Conservation (phyloP, 2,329 filamentous ascomycete species). For the Venturia carpophila region DNA sequence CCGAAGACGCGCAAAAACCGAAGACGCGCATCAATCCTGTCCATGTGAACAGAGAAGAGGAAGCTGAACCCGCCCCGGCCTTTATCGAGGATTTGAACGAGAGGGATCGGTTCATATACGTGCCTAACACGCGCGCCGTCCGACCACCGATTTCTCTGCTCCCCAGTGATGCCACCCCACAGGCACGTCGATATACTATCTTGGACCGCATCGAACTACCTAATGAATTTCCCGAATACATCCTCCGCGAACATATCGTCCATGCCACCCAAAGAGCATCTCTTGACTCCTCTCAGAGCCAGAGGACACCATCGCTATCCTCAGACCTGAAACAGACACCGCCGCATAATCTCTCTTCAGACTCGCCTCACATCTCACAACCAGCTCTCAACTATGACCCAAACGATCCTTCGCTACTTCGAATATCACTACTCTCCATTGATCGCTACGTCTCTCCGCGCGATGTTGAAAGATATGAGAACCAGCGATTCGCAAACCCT, state of each 20-base stretch:
- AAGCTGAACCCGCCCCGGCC: not conserved
- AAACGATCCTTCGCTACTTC: slow-evolving; percentile 9
- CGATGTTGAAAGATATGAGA: slow-evolving; percentile 14
- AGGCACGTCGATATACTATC: slow-evolving; percentile 11
- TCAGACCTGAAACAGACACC: slow-evolving; percentile 5
- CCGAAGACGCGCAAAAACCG: not conserved
- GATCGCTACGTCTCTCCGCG: slow-evolving; percentile 11
- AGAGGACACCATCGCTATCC: not conserved
- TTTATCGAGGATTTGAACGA: slow-evolving; percentile 1
- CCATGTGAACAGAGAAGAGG: not conserved
- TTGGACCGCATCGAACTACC: slow-evolving; percentile 8
- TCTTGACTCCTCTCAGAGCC: not conserved
- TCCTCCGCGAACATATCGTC: slow-evolving; percentile 11
- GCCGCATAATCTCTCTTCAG: not conserved
- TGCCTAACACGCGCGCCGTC: slow-evolving; percentile 2
- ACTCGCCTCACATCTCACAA: not conserved
- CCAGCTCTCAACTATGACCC: slow-evolving; percentile 1
- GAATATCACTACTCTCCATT: slow-evolving; percentile 10
- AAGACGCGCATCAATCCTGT: not conserved
- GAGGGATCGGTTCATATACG: slow-evolving; percentile 11
- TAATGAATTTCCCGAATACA: slow-evolving; percentile 8
- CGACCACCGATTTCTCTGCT: not conserved
- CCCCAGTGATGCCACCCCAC: slow-evolving; percentile 7
- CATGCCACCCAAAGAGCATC: not conserved
- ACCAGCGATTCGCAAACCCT: slow-evolving; percentile 14